phyloP scores from a whole-genome alignment of 2,329 filamentous ascomycete species.

The Coniochaeta prunicola region DNA sequence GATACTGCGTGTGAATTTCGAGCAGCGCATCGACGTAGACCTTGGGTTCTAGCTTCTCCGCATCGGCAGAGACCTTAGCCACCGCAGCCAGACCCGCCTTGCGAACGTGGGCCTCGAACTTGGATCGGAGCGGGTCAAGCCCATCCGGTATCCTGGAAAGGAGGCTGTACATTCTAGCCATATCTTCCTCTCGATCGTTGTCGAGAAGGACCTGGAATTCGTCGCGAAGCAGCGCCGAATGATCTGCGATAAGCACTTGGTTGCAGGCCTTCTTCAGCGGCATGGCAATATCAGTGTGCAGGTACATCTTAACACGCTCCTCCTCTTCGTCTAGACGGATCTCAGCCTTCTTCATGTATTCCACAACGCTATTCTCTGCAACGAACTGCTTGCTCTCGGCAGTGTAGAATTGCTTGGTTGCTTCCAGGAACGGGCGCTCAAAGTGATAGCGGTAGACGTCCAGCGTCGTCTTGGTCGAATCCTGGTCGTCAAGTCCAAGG shows the following conservation, averaged over 20 bases:
- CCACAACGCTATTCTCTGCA: conserved; percentile 92
- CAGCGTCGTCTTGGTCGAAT: conserved; percentile 87
- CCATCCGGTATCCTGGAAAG: conserved; percentile 86
- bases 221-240: conserved; percentile 78
- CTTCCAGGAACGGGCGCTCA: conserved; percentile 81
- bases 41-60: conserved; percentile 89
- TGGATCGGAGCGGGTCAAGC: conserved; percentile 75
- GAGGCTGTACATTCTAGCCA: conserved; percentile 92
- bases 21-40: conserved; percentile 92
- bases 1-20: conserved; percentile 90
- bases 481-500: conserved; percentile 85
- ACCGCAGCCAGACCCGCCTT: conserved; percentile 84
- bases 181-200: conserved; percentile 89
- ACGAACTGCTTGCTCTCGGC: conserved; percentile 92
- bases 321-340: conserved; percentile 84
- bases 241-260: conserved; percentile 80
- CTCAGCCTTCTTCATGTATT: conserved; percentile 99
- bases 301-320: conserved; percentile 83
- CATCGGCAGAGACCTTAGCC: conserved; percentile 81
- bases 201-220: conserved; percentile 94
- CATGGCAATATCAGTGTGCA: conserved; percentile 82
- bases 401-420: conserved; percentile 80
- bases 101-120: conserved; percentile 88
- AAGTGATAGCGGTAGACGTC: conserved; percentile 93
- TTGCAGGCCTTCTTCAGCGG: conserved; percentile 84